A percentile compares a stretch with the other conserved stretches of the same genome.
Conservation (phyloP, 176 grass and related monocot species). For the Aechmea fasciata region DNA sequence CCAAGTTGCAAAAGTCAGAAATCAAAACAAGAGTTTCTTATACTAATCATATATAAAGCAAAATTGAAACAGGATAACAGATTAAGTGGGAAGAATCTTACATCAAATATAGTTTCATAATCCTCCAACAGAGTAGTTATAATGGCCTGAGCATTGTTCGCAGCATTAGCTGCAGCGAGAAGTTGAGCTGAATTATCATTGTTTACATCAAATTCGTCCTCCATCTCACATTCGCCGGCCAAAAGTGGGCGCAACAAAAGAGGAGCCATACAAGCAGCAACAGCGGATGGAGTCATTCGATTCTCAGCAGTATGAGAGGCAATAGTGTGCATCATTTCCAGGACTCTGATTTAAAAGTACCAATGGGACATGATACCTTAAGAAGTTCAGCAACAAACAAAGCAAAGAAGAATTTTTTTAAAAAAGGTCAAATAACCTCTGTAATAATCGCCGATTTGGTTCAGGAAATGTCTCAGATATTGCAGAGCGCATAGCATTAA, state of each 20-base stretch:
- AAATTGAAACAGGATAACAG: neutral
- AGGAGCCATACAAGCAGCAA: slow-evolving; percentile 98
- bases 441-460: slow-evolving; percentile 76
- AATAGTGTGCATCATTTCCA: slow-evolving; percentile 93
- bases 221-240: slow-evolving; percentile 99
- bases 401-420: slow-evolving; percentile 4
- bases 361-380: neutral
- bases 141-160: slow-evolving; percentile 95
- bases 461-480: slow-evolving; percentile 94
- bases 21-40: neutral
- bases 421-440: slow-evolving; percentile 52
- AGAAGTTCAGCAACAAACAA: neutral
- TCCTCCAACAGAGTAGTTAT: slow-evolving; percentile 80
- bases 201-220: slow-evolving; percentile 71
- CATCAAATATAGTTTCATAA: slow-evolving; percentile 82
- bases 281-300: slow-evolving; percentile 88
- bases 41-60: neutral
- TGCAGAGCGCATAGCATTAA: slow-evolving; percentile 87
- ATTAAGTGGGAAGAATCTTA: slow-evolving; percentile 26
- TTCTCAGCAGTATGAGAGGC: slow-evolving; percentile 85
- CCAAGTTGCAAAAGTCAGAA: neutral
- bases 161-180: slow-evolving; percentile 93
- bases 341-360: slow-evolving; percentile 34
- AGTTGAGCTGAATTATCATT: slow-evolving; percentile 88
- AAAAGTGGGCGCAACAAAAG: slow-evolving; percentile 91